Percentiles rank a stretch among this genome's conserved stretches.
Evolutionary conservation across 75 land plant species (phyloP).

Genomic region (Pinus taeda): DNA sequence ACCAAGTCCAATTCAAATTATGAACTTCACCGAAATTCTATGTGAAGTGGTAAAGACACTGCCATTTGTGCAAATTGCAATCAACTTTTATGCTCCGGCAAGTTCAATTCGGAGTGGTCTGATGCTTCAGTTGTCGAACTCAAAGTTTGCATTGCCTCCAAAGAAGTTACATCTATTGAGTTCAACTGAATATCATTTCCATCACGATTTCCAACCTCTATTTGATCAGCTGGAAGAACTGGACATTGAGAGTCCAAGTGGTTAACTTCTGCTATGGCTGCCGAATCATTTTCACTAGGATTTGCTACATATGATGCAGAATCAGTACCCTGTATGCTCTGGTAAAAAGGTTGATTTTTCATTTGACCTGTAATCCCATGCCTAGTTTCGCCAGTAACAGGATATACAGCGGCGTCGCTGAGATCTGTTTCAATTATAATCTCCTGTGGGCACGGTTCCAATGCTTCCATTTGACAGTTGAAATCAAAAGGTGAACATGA

Average conservation of each 20-base stretch:
- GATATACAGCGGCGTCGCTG: background rate
- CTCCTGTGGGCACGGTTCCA: background rate
- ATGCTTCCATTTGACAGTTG: background rate
- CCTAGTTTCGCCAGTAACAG: background rate
- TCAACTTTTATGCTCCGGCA: background rate
- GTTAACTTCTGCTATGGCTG: background rate
- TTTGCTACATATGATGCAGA: background rate
- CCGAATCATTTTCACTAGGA: background rate
- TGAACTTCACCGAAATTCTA: too few relatives aligned
- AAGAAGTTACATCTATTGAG: slow-evolving; percentile 3
- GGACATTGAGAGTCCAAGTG: background rate
- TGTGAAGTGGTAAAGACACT: too few relatives aligned
- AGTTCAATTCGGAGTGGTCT: background rate
- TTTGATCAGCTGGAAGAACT: background rate
- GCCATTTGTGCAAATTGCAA: too few relatives aligned
- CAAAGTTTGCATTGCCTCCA: slow-evolving; percentile 1
- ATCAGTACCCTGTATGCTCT: background rate
- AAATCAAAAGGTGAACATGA: background rate
- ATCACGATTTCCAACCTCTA: background rate
- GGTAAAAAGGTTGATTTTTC: background rate
- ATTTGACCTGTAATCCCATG: background rate
- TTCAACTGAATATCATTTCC: background rate
- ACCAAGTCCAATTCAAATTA: too few relatives aligned
- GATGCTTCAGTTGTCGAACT: background rate
- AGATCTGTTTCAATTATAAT: background rate